Conservation (phyloP, 371 early-diverging fungal species). For the Mucor sp. region DNA sequence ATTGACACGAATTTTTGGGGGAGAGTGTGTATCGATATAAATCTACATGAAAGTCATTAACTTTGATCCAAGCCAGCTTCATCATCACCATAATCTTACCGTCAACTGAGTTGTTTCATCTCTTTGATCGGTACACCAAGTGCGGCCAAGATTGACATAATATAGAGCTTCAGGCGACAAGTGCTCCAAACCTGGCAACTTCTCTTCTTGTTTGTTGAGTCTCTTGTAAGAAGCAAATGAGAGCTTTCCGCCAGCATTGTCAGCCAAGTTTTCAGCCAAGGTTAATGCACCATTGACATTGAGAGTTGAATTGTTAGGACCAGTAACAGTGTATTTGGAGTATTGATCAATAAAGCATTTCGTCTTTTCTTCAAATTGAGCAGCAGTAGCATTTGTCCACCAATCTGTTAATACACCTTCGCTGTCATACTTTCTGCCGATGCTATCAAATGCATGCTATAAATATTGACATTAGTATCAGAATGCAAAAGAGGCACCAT, state of each 20-base stretch:
- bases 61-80: not conserved
- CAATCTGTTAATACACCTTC: constrained; percentile 50
- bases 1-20: constrained; percentile 51
- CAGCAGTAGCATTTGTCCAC: constrained; percentile 59
- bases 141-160: constrained; percentile 42
- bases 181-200: constrained; percentile 24
- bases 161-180: constrained; percentile 48
- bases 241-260: constrained; percentile 67
- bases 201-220: not conserved
- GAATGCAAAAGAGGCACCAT: no score
- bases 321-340: constrained; percentile 38
- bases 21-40: constrained; percentile 48
- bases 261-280: constrained; percentile 77
- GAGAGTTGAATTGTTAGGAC: constrained; percentile 20
- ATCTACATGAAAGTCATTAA: constrained; percentile 10
- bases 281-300: constrained; percentile 57
- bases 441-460: constrained; percentile 51
- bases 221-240: constrained; percentile 41
- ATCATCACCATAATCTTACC: constrained; percentile 11
- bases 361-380: constrained; percentile 49
- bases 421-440: constrained; percentile 56
- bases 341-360: constrained; percentile 69
- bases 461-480: not conserved
- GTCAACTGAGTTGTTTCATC: constrained; percentile 17
- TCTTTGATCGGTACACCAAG: constrained; percentile 39